phyloP scores from a whole-genome alignment of 352 stramenopile species.

The Aphanomyces cochlioides region DNA sequence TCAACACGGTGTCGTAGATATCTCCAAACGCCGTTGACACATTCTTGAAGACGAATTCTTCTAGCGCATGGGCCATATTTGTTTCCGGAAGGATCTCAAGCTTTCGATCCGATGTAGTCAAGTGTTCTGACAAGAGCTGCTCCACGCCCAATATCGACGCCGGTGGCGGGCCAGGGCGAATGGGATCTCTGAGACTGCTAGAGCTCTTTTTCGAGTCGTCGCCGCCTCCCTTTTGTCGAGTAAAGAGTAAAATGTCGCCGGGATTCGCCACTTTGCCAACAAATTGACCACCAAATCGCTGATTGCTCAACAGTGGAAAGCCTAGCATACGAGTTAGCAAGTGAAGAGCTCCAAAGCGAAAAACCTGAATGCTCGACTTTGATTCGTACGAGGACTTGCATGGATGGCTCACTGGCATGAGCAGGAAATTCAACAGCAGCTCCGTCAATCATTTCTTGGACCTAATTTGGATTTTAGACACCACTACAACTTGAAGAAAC shows the following conservation, averaged over 20 bases:
- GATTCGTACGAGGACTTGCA: conserved; percentile 73
- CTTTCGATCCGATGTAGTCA: conserved; percentile 62
- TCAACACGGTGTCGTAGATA: conserved; percentile 61
- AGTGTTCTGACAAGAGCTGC: conserved; percentile 62
- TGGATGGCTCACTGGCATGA: conserved; percentile 28
- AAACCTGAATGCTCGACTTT: conserved; percentile 80
- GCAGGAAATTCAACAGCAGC: conserved; percentile 42
- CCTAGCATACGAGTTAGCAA: conserved; percentile 25
- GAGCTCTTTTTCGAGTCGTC: conserved; percentile 41
- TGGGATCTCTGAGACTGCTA: conserved; percentile 35
- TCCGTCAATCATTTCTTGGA: conserved; percentile 65
- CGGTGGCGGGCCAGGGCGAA: conserved; percentile 46
- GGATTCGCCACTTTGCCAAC: conserved; percentile 84
- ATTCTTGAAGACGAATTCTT: conserved; percentile 82
- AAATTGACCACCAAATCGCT: conserved; percentile 83
- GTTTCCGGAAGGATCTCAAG: conserved; percentile 72
- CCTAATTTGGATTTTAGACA: conserved; percentile 30
- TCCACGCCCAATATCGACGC: conserved; percentile 65
- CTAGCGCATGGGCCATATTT: conserved; percentile 60
- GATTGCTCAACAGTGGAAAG: conserved; percentile 84
- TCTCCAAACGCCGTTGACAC: conserved; percentile 72
- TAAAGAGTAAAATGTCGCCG: conserved; percentile 84
- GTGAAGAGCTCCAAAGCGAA: background rate
- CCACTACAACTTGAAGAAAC: background rate
- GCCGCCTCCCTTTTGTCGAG: conserved; percentile 49